These are phyloP conservation scores for Singerocomus rubriflavus DNA, from an alignment of 1,284 basidiomycete genomes.

Conservation along the genomic window DNA sequence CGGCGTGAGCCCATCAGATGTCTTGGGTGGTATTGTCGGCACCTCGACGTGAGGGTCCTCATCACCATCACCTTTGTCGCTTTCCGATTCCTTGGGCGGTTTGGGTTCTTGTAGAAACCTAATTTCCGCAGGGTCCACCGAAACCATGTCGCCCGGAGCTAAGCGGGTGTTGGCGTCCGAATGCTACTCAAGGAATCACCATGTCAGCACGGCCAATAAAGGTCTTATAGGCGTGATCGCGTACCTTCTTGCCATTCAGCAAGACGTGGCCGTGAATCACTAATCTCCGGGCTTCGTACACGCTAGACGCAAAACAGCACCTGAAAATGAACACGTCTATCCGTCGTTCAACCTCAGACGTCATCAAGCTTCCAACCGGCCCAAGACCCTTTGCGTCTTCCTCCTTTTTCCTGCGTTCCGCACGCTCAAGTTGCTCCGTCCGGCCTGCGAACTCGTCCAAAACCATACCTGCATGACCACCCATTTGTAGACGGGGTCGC, in stretches of 20 bases:
- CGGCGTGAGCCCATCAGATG: constrained; percentile 47
- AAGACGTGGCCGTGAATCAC: constrained; percentile 87
- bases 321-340: constrained; percentile 93
- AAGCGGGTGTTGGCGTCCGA: constrained; percentile 86
- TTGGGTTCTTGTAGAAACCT: constrained; percentile 62
- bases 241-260: constrained; percentile 87
- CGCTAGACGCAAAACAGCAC: constrained; percentile 85
- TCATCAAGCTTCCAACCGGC: constrained; percentile 89
- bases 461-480: constrained; percentile 40
- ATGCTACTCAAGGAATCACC: constrained; percentile 50
- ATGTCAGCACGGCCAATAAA: constrained; percentile 6
- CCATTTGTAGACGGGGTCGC: constrained; percentile 50
- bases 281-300: constrained; percentile 86
- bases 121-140: constrained; percentile 82
- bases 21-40: constrained; percentile 8
- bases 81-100: constrained; percentile 17
- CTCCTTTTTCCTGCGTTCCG: constrained; percentile 47
- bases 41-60: neutral
- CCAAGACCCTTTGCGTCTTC: constrained; percentile 63
- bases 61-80: constrained; percentile 7
- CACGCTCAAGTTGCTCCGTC: constrained; percentile 43
- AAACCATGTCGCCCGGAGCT: constrained; percentile 92
- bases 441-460: constrained; percentile 59
- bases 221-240: constrained; percentile 20
- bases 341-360: constrained; percentile 88